These are phyloP conservation scores for Amanita pallidorosea DNA, from an alignment of 768 basidiomycete genomes.

Conservation along the genomic window DNA sequence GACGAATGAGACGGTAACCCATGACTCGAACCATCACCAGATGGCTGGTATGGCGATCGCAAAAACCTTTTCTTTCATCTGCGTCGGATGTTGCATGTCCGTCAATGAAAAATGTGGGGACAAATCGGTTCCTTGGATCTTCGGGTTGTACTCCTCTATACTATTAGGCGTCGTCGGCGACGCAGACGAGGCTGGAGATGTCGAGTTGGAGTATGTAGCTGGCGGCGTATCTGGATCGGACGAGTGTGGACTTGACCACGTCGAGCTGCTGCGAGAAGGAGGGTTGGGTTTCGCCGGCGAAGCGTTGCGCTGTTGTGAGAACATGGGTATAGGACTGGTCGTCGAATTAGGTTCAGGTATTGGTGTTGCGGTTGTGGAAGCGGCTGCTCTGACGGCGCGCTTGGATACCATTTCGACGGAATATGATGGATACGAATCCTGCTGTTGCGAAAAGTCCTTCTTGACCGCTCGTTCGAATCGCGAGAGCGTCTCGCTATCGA, in stretches of 20 bases:
- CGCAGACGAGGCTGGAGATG: conserved; percentile 51
- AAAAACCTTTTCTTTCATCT: conserved; percentile 51
- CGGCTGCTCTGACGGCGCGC: conserved; percentile 36
- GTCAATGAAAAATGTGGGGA: conserved; percentile 28
- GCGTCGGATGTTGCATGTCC: conserved; percentile 17
- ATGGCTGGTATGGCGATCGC: conserved; percentile 49
- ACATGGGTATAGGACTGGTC: conserved; percentile 37
- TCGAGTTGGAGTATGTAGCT: conserved; percentile 37
- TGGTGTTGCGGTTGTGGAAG: conserved; percentile 27
- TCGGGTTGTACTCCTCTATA: conserved; percentile 37
- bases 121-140: conserved; percentile 32
- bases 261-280: conserved; percentile 18
- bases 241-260: conserved; percentile 14
- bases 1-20: conserved; percentile 6
- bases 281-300: conserved; percentile 21
- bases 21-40: conserved; percentile 32
- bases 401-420: conserved; percentile 52
- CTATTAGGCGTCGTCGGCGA: conserved; percentile 51
- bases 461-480: conserved; percentile 54
- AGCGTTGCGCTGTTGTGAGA: conserved; percentile 25
- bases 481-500: conserved; percentile 48
- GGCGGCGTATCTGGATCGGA: conserved; percentile 41
- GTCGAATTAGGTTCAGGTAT: conserved; percentile 31
- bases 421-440: conserved; percentile 53
- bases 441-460: conserved; percentile 41